These are phyloP conservation scores for Lentinula sp. DNA, from an alignment of 768 basidiomycete species.

Conservation along the genomic window DNA sequence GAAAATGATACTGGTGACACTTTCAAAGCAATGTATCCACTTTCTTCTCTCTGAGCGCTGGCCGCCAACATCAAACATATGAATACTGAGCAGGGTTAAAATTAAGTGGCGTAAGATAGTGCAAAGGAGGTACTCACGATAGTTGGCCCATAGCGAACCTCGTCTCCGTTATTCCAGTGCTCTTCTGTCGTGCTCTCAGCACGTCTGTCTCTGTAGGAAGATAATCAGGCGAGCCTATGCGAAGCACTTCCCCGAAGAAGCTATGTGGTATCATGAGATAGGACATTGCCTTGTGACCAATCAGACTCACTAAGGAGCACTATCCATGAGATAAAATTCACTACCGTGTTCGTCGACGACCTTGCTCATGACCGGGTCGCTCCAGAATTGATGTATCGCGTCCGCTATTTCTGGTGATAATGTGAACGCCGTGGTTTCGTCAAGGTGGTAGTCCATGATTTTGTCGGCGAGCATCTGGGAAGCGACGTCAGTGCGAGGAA, in stretches of 20 bases:
- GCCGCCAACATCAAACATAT: slow-evolving; percentile 74
- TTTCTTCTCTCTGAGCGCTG: slow-evolving; percentile 43
- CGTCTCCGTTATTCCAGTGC: slow-evolving; percentile 88
- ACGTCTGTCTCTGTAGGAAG: slow-evolving; percentile 84
- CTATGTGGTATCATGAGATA: slow-evolving; percentile 26
- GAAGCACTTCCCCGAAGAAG: slow-evolving; percentile 81
- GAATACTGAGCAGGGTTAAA: slow-evolving; percentile 25
- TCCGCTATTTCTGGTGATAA: slow-evolving; percentile 39
- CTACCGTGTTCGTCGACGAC: slow-evolving; percentile 52
- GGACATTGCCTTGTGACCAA: neutral
- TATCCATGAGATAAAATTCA: slow-evolving; percentile 94
- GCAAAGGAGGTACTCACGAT: slow-evolving; percentile 32
- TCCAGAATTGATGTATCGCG: slow-evolving; percentile 47
- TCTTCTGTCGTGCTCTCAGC: slow-evolving; percentile 82
- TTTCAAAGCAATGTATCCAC: slow-evolving; percentile 51
- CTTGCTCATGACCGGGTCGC: slow-evolving; percentile 38
- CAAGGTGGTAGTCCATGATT: slow-evolving; percentile 23
- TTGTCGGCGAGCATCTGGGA: slow-evolving; percentile 5
- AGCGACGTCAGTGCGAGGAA: neutral
- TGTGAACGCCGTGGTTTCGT: slow-evolving; percentile 39
- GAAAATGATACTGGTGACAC: slow-evolving; percentile 67
- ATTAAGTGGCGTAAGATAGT: neutral
- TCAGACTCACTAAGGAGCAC: slow-evolving; percentile 72
- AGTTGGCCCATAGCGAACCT: slow-evolving; percentile 66
- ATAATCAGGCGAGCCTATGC: slow-evolving; percentile 79